phyloP scores from a whole-genome alignment of 2,329 filamentous ascomycete genomes.

The Escovopsis sp. region DNA sequence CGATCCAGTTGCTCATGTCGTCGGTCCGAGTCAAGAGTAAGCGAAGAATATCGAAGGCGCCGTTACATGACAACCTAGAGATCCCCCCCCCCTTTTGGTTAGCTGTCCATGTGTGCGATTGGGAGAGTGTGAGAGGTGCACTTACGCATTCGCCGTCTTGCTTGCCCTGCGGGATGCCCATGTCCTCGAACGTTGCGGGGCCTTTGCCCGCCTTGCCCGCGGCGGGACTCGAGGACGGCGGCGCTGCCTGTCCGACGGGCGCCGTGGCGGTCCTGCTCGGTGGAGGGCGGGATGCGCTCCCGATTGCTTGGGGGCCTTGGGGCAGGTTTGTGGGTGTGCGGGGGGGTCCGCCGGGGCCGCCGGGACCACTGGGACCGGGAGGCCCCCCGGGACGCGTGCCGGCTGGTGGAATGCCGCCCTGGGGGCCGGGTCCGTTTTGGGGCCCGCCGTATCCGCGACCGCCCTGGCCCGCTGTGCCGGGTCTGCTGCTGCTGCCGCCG shows the following conservation, averaged over 20 bases:
- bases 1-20: neutral
- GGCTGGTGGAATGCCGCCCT: conserved; percentile 6
- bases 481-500: conserved; percentile 24
- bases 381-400: conserved; percentile 18
- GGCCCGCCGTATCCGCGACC: conserved; percentile 14
- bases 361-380: conserved; percentile 16
- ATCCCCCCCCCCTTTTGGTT: neutral
- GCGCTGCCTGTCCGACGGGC: conserved; percentile 16
- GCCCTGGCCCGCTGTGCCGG: conserved; percentile 17
- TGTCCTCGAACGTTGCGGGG: conserved; percentile 92
- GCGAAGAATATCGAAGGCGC: too few relatives aligned
- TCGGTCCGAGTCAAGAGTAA: too few relatives aligned
- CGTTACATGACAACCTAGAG: conserved; percentile 14
- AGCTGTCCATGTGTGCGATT: neutral
- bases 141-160: conserved; percentile 83
- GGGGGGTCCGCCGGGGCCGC: conserved; percentile 5
- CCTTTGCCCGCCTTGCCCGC: conserved; percentile 45
- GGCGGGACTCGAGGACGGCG: conserved; percentile 11
- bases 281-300: conserved; percentile 10
- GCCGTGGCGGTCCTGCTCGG: conserved; percentile 23
- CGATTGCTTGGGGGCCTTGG: conserved; percentile 1
- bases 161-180: conserved; percentile 81
- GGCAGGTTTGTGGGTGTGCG: neutral
- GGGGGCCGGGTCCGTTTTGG: conserved; percentile 5
- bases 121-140: conserved; percentile 9